Base-by-base conservation (phyloP, 176 grass and related monocot species). In the Triticum urartu region DNA sequence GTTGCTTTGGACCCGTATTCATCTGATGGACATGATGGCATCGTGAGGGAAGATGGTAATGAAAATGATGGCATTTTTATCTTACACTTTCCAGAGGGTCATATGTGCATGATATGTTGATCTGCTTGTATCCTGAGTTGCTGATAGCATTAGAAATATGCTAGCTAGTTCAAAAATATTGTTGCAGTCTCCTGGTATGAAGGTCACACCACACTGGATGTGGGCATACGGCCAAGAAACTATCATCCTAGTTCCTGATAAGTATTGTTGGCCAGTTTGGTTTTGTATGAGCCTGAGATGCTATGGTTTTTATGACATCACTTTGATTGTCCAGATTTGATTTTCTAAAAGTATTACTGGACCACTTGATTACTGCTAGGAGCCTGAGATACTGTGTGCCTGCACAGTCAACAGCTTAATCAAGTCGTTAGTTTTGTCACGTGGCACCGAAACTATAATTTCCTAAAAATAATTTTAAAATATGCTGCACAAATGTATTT, bases 21-120 rank as follows among this genome's bases (percentile, higher is more conserved):
- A 45, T 99, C 97, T 70, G 97, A 99, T 83, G 97, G 97, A 28
- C 97, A 99, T 83, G 97, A 99, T 94, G 94, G 97, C 60, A 99
- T 99, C 48, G 94, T 99, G 75, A 91, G 94, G 71, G 94, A 94
- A 91, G 97, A 96, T 94, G 97, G 97, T 99, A 93, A 90, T 85
- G 25, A 64, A 60, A 47, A 81, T 84, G 11, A 12, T 11, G 22
- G 34, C 17, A 52, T 75, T 68, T 22, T 85, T 3, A 80, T 33
- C 17, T 88, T 83, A 15, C 28, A 5, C n/a, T 75, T 76, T 56
- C 68, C n/a, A 50, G 15, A 38, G 24, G 60, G 11, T 63, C 2
- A 39, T 1, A 40, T 7, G 45, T 25, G 79, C 39, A 65, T 84
- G 34, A 47, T 87, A 6, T 65, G 9, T 40, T 62, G 26, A 30